phyloP scores from a whole-genome alignment of 148 eudicot species.

The Nepenthes gracilis region DNA sequence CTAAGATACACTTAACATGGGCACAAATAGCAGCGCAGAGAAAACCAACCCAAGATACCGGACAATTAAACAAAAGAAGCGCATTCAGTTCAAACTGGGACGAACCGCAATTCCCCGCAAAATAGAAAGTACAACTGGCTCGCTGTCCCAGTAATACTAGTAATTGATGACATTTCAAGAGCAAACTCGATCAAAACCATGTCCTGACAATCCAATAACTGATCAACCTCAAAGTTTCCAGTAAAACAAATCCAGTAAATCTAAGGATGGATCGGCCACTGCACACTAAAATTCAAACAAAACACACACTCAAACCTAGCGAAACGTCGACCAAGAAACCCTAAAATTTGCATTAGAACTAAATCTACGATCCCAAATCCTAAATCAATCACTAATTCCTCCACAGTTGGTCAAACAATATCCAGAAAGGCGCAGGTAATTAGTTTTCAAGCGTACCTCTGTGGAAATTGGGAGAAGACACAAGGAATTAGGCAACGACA shows the following conservation, averaged over 20 bases:
- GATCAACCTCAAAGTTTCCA: background rate
- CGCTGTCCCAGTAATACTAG: too few species aligned
- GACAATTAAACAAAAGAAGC: too few species aligned
- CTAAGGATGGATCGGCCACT: constrained; percentile 34
- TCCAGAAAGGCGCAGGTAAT: constrained; percentile 3
- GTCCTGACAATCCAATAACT: background rate
- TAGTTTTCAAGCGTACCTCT: background rate
- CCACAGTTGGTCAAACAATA: constrained; percentile 6
- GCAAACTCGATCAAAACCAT: constrained; percentile 1
- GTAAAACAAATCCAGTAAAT: constrained; percentile 9
- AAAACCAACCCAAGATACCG: too few species aligned
- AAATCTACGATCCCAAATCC: constrained; percentile 25
- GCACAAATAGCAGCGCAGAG: too few species aligned
- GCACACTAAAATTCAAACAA: constrained; percentile 9
- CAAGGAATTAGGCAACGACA: background rate
- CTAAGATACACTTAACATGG: too few species aligned
- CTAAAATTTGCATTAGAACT: constrained; percentile 9
- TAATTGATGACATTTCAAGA: background rate
- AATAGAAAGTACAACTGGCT: too few species aligned
- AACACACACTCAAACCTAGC: constrained; percentile 9
- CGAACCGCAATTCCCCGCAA: too few species aligned
- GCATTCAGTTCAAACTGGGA: too few species aligned
- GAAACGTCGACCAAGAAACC: constrained; percentile 11
- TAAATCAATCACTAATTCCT: constrained; percentile 17
- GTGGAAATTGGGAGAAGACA: background rate